Percentiles rank a stretch among this genome's conserved stretches.
These are phyloP conservation scores for Porodaedalea pini DNA, from an alignment of 1,284 basidiomycete species.

Conservation along the genomic window DNA sequence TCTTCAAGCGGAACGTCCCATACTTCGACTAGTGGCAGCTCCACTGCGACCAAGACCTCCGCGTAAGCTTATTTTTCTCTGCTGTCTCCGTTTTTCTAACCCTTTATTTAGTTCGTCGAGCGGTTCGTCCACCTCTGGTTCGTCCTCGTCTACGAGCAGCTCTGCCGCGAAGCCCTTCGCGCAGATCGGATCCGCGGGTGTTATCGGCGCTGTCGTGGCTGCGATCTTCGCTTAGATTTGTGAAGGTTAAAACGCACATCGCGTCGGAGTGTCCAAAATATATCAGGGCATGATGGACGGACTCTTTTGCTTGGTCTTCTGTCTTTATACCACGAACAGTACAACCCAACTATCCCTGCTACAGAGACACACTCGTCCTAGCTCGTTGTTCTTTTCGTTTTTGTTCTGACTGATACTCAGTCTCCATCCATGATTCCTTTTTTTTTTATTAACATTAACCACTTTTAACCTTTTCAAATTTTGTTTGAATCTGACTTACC, in stretches of 20 bases:
- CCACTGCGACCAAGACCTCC: constrained; percentile 17
- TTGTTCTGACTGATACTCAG: background rate
- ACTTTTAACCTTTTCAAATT: background rate
- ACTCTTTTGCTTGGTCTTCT: constrained; percentile 6
- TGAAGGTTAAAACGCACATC: background rate
- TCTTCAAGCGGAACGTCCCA: background rate
- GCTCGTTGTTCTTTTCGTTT: background rate
- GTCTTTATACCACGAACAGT: constrained; percentile 9
- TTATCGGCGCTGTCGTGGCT: constrained; percentile 44
- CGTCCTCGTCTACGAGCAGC: constrained; percentile 24
- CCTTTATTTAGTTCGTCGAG: constrained; percentile 21
- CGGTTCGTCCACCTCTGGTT: constrained; percentile 30
- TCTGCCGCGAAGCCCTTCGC: constrained; percentile 26
- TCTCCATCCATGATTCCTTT: background rate
- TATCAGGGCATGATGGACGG: background rate
- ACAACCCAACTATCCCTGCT: constrained; percentile 4
- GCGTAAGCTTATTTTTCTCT: constrained; percentile 19
- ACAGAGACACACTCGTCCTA: background rate
- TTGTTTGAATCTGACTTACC: background rate
- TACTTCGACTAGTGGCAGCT: background rate
- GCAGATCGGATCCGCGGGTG: constrained; percentile 40
- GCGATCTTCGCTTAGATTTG: constrained; percentile 32
- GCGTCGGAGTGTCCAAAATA: background rate
- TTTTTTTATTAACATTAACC: background rate
- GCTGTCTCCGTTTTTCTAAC: constrained; percentile 12